Percentiles rank a stretch among this genome's conserved stretches.
phyloP scores from a whole-genome alignment of 2,329 filamentous ascomycete species.

The Didymella pinodella region DNA sequence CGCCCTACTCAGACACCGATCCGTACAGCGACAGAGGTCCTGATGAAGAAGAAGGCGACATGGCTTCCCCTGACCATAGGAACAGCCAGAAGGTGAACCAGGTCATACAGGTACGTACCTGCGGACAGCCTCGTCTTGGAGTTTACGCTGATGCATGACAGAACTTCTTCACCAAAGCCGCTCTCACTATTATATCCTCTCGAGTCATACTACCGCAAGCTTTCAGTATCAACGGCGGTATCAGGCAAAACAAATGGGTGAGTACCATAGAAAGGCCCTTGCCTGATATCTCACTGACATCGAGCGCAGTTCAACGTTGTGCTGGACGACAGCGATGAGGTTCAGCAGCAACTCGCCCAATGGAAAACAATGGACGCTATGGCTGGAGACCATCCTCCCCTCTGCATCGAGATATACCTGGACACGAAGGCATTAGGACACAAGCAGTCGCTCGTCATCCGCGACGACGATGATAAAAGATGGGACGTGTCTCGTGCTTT shows the following conservation, averaged over 20 bases:
- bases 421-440: conserved; percentile 80
- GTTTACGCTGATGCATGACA: conserved; percentile 50
- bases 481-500: conserved; percentile 92
- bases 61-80: conserved; percentile 47
- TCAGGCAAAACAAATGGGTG: conserved; percentile 88
- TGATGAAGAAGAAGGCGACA: conserved; percentile 60
- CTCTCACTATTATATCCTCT: conserved; percentile 82
- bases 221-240: conserved; percentile 65
- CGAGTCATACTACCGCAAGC: conserved; percentile 72
- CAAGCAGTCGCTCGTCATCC: conserved; percentile 84
- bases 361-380: conserved; percentile 85
- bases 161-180: conserved; percentile 92
- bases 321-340: conserved; percentile 89
- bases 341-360: conserved; percentile 77
- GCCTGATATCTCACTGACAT: conserved; percentile 21
- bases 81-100: conserved; percentile 77
- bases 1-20: conserved; percentile 61
- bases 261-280: conserved; percentile 43
- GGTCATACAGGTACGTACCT: conserved; percentile 78
- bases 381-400: conserved; percentile 77
- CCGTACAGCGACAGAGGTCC: conserved; percentile 59
- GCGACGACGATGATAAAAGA: conserved; percentile 88
- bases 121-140: not conserved
- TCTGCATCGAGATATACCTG: conserved; percentile 90
- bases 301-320: conserved; percentile 85